Evolutionary conservation across 192 early-diverging fungal species (phyloP), one percentile per base, ranked within the genome.

Genomic region (Coemansia pectinata): DNA sequence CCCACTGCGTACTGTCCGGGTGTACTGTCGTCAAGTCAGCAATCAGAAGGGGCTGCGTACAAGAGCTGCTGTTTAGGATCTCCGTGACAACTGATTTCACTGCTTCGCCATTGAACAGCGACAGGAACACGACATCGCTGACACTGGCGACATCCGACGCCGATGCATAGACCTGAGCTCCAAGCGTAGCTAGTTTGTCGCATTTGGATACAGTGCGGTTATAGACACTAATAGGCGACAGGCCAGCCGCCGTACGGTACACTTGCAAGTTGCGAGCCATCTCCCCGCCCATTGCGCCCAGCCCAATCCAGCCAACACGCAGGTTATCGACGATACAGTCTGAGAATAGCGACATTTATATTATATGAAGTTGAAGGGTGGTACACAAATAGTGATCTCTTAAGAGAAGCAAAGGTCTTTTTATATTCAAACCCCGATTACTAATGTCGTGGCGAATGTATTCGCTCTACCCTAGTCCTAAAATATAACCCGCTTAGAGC

Each of bases 251-350:
- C 40, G 69, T 31, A 29, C 87, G 77, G 71, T 84, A 73, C 38
- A 63, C 67, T 59, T 89, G 86, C 25, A 91, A 72, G 65, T 89
- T 89, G 25, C 67, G 68, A n/a, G 90, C 87, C 83, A 91, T 91
- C 10, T 78, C 85, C 50, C 66, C 45, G 25, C 90, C 90, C 83
- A 90, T 87, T 44, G 71, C 85, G 10, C 90, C 90, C 1, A 91
- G 84, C 0, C 89, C 90, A 27, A 91, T 82, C 71, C 83, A 90
- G 17, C 86, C 89, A 42, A 90, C 42, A 27, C 66, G 71, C 19
- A 70, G 38, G 4, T 55, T 41, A 19, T 12, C 29, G 19, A 50
- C 29, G 31, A 45, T 23, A 7, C 33, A n/a, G 33, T 39, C 10
- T 7, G 29, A 39, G 17, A 62, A 63, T 12, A 63, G 40, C 10